Evolutionary conservation across 768 basidiomycete species (phyloP).

Genomic region (Tulasnella sp.): DNA sequence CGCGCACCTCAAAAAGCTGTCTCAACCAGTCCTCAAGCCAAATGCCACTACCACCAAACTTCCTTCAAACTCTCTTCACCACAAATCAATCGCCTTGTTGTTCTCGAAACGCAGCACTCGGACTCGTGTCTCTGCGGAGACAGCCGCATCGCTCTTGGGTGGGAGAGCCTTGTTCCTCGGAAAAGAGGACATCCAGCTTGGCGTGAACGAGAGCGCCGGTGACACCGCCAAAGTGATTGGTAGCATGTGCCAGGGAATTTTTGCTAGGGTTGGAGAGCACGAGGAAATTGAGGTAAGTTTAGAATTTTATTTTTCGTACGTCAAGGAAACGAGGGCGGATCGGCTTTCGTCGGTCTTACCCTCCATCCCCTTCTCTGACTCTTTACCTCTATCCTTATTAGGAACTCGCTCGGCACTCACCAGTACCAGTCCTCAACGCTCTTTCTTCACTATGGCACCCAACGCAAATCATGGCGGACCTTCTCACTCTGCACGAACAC

Average conservation of each 20-base stretch:
- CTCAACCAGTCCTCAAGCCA: conserved; percentile 36
- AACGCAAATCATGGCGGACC: conserved; percentile 88
- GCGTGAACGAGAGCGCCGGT: conserved; percentile 81
- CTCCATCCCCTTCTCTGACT: neutral
- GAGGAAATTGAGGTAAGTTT: conserved; percentile 76
- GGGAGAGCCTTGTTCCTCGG: conserved; percentile 89
- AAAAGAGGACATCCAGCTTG: conserved; percentile 84
- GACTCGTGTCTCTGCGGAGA: conserved; percentile 84
- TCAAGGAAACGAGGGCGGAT: neutral
- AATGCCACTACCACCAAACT: conserved; percentile 27
- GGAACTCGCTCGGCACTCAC: conserved; percentile 85
- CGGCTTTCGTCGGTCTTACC: conserved; percentile 12
- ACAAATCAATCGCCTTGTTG: conserved; percentile 78
- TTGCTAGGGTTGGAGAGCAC: conserved; percentile 92
- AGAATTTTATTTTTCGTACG: neutral
- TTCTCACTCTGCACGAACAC: conserved; percentile 81
- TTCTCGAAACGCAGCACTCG: conserved; percentile 93
- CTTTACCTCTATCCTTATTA: conserved; percentile 29
- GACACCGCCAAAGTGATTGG: conserved; percentile 86
- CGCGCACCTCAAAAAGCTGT: conserved; percentile 50
- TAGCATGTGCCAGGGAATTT: conserved; percentile 93
- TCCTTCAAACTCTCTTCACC: conserved; percentile 67
- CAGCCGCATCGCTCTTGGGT: conserved; percentile 66
- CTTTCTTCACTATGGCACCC: conserved; percentile 97
- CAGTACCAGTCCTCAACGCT: conserved; percentile 93